These are phyloP conservation scores for Graphilbum fragrans DNA, from an alignment of 2,329 filamentous ascomycete species.

Conservation along the genomic window DNA sequence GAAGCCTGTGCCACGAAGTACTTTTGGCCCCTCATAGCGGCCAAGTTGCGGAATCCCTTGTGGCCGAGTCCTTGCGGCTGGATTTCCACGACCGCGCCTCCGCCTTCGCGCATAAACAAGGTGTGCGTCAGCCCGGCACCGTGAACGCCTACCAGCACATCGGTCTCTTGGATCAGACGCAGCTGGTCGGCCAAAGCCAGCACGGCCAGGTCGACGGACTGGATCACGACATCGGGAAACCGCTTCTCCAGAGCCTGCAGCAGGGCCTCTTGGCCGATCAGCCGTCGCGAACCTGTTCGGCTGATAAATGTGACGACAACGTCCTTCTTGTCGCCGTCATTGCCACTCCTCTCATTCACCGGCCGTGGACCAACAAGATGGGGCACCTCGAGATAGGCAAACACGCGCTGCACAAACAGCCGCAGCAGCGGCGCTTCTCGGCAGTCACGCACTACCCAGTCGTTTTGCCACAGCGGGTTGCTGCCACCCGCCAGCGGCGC, in stretches of 20 bases:
- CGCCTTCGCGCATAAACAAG: constrained; percentile 23
- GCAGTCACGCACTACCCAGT: constrained; percentile 22
- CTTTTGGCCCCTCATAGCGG: constrained; percentile 20
- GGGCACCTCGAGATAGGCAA: constrained; percentile 13
- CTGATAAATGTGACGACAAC: constrained; percentile 22
- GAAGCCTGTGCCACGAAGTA: constrained; percentile 24
- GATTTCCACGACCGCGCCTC: constrained; percentile 27
- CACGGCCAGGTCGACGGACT: constrained; percentile 23
- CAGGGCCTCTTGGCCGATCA: constrained; percentile 16
- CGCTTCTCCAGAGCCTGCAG: constrained; percentile 9
- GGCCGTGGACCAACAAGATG: not conserved
- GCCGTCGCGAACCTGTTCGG: constrained; percentile 17
- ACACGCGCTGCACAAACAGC: constrained; percentile 20
- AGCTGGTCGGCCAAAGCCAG: constrained; percentile 25
- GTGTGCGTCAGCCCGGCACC: constrained; percentile 29
- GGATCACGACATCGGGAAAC: not conserved
- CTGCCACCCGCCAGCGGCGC: constrained; percentile 26
- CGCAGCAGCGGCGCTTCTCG: constrained; percentile 15
- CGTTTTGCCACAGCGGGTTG: constrained; percentile 29
- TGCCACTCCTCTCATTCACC: no score
- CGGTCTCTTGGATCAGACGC: constrained; percentile 20
- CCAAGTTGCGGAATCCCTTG: constrained; percentile 29
- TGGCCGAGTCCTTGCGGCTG: constrained; percentile 21
- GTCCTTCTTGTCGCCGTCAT: constrained; percentile 1
- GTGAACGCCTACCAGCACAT: constrained; percentile 29